A percentile compares a stretch with the other conserved stretches of the same genome.
Conservation (phyloP, 768 basidiomycete species). For the Collybia nuda region DNA sequence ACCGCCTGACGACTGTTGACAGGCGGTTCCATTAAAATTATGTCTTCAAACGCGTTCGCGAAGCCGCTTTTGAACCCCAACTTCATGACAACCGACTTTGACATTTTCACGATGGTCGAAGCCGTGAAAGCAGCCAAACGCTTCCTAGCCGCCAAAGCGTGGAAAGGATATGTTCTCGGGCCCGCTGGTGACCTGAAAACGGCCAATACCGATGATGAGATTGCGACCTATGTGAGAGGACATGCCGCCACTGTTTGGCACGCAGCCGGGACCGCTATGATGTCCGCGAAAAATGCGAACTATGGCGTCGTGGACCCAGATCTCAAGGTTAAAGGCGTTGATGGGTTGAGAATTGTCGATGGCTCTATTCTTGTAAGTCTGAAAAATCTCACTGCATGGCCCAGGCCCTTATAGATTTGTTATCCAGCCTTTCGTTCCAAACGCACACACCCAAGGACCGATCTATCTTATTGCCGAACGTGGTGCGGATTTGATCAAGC, state of each 20-base stretch:
- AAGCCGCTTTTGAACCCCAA: constrained; percentile 10
- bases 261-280: constrained; percentile 22
- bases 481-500: constrained; percentile 15
- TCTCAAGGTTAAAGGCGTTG: constrained; percentile 27
- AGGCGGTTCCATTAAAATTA: constrained; percentile 9
- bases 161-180: constrained; percentile 6
- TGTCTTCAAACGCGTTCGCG: constrained; percentile 7
- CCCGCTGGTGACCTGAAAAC: constrained; percentile 6
- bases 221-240: constrained; percentile 18
- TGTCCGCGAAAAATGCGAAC: constrained; percentile 17
- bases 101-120: constrained; percentile 7
- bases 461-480: constrained; percentile 14
- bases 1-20: not conserved
- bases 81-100: constrained; percentile 6
- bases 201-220: constrained; percentile 10
- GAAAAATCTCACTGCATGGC: not conserved
- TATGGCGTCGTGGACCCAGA: constrained; percentile 29
- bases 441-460: constrained; percentile 15
- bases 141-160: constrained; percentile 5
- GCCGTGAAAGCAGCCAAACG: constrained; percentile 4
- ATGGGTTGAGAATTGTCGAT: constrained; percentile 29
- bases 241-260: constrained; percentile 24
- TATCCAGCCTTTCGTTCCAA: constrained; percentile 12
- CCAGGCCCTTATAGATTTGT: not conserved
- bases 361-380: constrained; percentile 23